Conservation (phyloP, 805 yeast genomes). For the Naumovozyma baii region DNA sequence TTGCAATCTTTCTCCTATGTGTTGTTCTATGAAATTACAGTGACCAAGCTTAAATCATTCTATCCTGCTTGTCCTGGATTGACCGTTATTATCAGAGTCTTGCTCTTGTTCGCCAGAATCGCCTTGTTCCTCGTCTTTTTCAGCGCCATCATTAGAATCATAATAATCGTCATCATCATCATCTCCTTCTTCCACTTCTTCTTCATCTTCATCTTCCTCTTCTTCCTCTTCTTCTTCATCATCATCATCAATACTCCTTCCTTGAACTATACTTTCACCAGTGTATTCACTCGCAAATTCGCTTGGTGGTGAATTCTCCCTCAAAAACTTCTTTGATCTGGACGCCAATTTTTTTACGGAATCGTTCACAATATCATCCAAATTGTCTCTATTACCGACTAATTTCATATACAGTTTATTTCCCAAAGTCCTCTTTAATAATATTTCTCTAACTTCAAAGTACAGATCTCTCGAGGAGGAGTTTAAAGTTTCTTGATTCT, state of each 20-base stretch:
- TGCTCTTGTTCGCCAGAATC: neutral
- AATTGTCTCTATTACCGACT: constrained; percentile 31
- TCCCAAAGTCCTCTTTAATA: constrained; percentile 32
- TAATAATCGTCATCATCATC: neutral
- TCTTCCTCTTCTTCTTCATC: constrained; percentile 31
- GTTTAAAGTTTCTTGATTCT: constrained; percentile 57
- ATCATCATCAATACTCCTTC: constrained; percentile 31
- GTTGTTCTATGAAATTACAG: no score
- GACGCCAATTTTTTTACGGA: constrained; percentile 5
- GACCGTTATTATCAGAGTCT: neutral
- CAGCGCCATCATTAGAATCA: neutral
- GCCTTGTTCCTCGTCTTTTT: neutral
- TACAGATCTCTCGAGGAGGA: constrained; percentile 74
- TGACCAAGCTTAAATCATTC: no score
- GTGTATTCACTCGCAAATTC: constrained; percentile 27
- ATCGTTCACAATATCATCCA: constrained; percentile 34
- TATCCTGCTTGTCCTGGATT: no score
- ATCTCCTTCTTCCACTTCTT: neutral
- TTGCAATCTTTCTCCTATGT: no score
- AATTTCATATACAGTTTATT: constrained; percentile 25
- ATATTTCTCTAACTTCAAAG: constrained; percentile 70
- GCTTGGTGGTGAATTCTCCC: constrained; percentile 26
- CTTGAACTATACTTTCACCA: constrained; percentile 14
- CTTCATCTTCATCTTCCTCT: constrained; percentile 6
- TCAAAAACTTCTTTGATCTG: constrained; percentile 10